Conservation (phyloP, 1,284 basidiomycete species). For the Fistulina hepatica region DNA sequence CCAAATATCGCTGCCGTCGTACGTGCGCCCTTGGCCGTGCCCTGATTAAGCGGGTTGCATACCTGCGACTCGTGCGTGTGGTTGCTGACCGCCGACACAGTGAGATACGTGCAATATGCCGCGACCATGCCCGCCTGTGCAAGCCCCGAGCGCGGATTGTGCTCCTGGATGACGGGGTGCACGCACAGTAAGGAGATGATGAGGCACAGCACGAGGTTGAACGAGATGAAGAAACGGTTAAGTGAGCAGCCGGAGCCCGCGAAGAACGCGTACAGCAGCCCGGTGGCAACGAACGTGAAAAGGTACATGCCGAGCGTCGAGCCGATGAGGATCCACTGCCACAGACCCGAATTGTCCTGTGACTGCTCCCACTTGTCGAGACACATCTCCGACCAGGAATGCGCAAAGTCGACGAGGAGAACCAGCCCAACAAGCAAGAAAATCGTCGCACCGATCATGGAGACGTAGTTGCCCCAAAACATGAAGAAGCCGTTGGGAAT, state of each 20-base stretch:
- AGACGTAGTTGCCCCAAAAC: slow-evolving; percentile 91
- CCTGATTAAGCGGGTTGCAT: slow-evolving; percentile 81
- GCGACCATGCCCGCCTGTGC: slow-evolving; percentile 96
- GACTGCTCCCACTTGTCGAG: slow-evolving; percentile 91
- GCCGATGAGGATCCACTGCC: slow-evolving; percentile 94
- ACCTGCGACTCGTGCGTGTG: slow-evolving; percentile 71
- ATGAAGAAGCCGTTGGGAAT: slow-evolving; percentile 93
- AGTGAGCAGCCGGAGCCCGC: slow-evolving; percentile 77
- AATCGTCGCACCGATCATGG: slow-evolving; percentile 82
- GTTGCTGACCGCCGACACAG: slow-evolving; percentile 91
- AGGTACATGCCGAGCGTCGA: slow-evolving; percentile 89
- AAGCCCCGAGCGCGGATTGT: slow-evolving; percentile 89
- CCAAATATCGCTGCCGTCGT: slow-evolving; percentile 87
- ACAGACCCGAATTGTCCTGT: slow-evolving; percentile 64
- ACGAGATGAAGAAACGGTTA: slow-evolving; percentile 92
- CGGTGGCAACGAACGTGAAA: slow-evolving; percentile 74
- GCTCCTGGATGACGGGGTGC: slow-evolving; percentile 82
- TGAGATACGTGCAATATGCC: slow-evolving; percentile 94
- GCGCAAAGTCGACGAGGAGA: slow-evolving; percentile 96
- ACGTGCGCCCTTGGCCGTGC: slow-evolving; percentile 51
- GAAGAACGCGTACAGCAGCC: slow-evolving; percentile 88
- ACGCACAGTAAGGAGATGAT: slow-evolving; percentile 79
- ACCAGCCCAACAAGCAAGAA: slow-evolving; percentile 97
- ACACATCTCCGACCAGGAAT: slow-evolving; percentile 96
- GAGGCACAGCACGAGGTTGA: slow-evolving; percentile 79